These are phyloP conservation scores for Fragaria nilgerrensis DNA, from an alignment of 306 rosid genomes.

Conservation along the genomic window DNA sequence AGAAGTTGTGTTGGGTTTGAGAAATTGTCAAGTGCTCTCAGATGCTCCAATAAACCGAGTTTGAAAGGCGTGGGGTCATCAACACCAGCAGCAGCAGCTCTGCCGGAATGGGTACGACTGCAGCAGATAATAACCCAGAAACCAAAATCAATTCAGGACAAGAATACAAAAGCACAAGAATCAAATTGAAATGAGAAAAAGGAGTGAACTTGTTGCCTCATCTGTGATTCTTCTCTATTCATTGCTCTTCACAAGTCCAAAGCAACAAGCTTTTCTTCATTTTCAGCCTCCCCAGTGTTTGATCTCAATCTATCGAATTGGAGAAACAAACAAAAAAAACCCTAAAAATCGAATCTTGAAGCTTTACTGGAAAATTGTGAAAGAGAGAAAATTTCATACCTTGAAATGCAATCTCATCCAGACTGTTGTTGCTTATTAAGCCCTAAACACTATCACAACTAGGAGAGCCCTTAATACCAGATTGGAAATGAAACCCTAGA, in stretches of 20 bases:
- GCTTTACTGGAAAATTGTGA: neutral
- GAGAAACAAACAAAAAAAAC: no score
- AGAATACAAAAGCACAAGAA: neutral
- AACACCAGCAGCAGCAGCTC: conserved; percentile 1
- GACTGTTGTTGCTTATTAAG: neutral
- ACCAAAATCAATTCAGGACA: neutral
- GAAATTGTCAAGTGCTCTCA: conserved; percentile 57
- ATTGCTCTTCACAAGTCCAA: conserved; percentile 12
- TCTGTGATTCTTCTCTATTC: conserved; percentile 21
- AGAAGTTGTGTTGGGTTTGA: conserved; percentile 47
- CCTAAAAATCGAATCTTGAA: neutral
- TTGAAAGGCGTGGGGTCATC: conserved; percentile 31
- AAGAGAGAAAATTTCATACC: neutral
- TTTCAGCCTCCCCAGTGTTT: neutral
- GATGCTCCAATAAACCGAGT: conserved; percentile 64
- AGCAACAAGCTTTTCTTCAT: neutral
- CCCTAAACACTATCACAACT: neutral
- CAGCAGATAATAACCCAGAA: neutral
- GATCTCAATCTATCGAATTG: neutral
- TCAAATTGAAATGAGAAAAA: neutral
- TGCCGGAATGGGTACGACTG: conserved; percentile 37
- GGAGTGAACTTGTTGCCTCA: conserved; percentile 29
- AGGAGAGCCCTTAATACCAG: no score
- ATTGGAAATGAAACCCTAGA: conserved; percentile 5
- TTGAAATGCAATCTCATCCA: neutral